Evolutionary conservation across 306 rosid species (phyloP).

Genomic region (Lathyrus aphaca): DNA sequence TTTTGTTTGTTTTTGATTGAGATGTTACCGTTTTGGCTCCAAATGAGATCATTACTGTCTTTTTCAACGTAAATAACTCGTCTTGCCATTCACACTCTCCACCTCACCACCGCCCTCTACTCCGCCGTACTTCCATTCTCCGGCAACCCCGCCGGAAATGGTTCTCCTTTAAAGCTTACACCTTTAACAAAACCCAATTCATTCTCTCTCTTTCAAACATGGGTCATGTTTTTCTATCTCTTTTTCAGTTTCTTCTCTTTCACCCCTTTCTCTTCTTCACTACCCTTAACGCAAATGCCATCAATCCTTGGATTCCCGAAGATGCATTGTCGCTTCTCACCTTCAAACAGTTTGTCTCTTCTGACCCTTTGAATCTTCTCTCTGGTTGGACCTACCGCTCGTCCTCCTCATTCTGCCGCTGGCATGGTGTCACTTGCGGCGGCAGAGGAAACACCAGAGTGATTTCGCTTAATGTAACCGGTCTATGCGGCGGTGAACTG

Average conservation of each 20-base stretch:
- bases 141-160: constrained; percentile 42
- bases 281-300: constrained; percentile 37
- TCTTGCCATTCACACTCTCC: constrained; percentile 24
- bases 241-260: constrained; percentile 30
- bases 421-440: constrained; percentile 61
- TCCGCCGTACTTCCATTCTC: constrained; percentile 27
- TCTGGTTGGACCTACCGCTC: constrained; percentile 44
- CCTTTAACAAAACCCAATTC: constrained; percentile 24
- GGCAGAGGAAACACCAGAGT: constrained; percentile 42
- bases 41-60: constrained; percentile 23
- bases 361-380: constrained; percentile 49
- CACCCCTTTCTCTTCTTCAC: not conserved
- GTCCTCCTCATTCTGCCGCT: constrained; percentile 44
- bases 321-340: constrained; percentile 64
- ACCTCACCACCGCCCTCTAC: not conserved
- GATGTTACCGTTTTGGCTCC: constrained; percentile 48
- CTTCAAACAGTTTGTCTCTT: constrained; percentile 47
- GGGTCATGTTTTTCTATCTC: constrained; percentile 39
- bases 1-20: constrained; percentile 6
- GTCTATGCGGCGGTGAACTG: constrained; percentile 46
- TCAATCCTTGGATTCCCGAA: constrained; percentile 15
- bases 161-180: not conserved
- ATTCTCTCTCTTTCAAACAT: constrained; percentile 33
- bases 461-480: constrained; percentile 43
- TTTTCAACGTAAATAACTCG: constrained; percentile 42